Percentiles rank a stretch among this genome's conserved stretches.
Conservation (phyloP, 352 stramenopile species). For the Thalassiosira mediterranea region DNA sequence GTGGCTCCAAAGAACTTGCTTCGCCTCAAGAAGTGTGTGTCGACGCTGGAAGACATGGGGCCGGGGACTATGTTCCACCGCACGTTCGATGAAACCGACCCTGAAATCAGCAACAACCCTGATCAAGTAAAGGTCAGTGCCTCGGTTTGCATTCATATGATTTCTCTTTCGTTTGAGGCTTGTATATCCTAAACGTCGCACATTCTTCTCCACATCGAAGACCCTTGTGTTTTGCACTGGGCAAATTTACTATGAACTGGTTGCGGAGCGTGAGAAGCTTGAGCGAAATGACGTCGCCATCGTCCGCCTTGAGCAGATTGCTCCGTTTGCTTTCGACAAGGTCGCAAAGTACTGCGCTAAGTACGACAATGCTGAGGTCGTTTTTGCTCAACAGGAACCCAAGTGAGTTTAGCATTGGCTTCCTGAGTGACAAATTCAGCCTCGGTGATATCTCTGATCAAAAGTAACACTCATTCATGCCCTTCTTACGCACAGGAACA, state of each 20-base stretch:
- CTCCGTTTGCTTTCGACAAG: slow-evolving; percentile 97
- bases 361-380: slow-evolving; percentile 94
- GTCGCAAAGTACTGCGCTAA: slow-evolving; percentile 88
- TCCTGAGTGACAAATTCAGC: background rate
- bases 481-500: slow-evolving; percentile 97
- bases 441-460: background rate
- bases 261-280: slow-evolving; percentile 88
- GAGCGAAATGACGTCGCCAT: slow-evolving; percentile 84
- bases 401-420: slow-evolving; percentile 65
- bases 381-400: slow-evolving; percentile 96
- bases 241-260: slow-evolving; percentile 98
- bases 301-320: slow-evolving; percentile 95
- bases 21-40: slow-evolving; percentile 90
- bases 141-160: slow-evolving; percentile 2
- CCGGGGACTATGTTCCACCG: slow-evolving; percentile 92
- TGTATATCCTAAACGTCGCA: no score
- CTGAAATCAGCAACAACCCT: slow-evolving; percentile 79
- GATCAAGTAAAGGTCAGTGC: slow-evolving; percentile 76
- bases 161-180: background rate
- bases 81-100: slow-evolving; percentile 87
- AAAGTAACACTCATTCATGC: slow-evolving; percentile 17
- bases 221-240: slow-evolving; percentile 93
- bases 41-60: slow-evolving; percentile 92
- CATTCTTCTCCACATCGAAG: slow-evolving; percentile 27
- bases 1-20: slow-evolving; percentile 95